These are phyloP conservation scores for Neurospora intermedia DNA, from an alignment of 495 filamentous ascomycete species.

Conservation along the genomic window DNA sequence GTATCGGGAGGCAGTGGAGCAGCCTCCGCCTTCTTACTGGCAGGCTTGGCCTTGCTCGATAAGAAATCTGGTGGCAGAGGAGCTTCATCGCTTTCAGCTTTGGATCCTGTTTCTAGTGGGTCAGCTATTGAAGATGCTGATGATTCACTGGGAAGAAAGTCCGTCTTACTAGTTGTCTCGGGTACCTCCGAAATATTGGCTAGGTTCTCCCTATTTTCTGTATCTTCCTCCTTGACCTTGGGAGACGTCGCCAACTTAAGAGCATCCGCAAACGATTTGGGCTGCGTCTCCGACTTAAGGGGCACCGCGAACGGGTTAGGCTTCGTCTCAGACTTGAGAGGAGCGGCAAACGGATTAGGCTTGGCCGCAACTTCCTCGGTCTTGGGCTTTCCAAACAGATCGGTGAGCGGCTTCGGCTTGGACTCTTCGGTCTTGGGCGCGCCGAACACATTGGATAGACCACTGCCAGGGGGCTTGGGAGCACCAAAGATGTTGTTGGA, in stretches of 20 bases:
- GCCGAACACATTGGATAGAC: not conserved
- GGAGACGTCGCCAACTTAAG: slow-evolving; percentile 6
- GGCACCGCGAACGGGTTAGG: not conserved
- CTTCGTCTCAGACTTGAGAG: not conserved
- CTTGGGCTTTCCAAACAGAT: slow-evolving; percentile 11
- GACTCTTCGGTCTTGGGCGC: slow-evolving; percentile 3
- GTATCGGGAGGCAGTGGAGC: slow-evolving; percentile 18
- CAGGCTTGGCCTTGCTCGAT: slow-evolving; percentile 6
- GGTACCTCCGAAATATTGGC: slow-evolving; percentile 41
- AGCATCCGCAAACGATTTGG: not conserved
- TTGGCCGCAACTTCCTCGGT: slow-evolving; percentile 12
- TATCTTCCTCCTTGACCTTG: slow-evolving; percentile 27
- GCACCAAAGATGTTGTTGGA: slow-evolving; percentile 24
- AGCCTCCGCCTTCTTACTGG: slow-evolving; percentile 4
- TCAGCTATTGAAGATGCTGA: slow-evolving; percentile 49
- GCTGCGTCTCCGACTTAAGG: not conserved
- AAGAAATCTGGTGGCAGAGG: slow-evolving; percentile 10
- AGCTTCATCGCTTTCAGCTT: slow-evolving; percentile 22
- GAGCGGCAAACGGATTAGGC: not conserved
- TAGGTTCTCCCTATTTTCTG: slow-evolving; percentile 20
- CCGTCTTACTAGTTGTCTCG: slow-evolving; percentile 61
- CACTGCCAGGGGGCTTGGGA: slow-evolving; percentile 6
- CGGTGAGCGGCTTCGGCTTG: slow-evolving; percentile 4
- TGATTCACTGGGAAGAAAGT: slow-evolving; percentile 54
- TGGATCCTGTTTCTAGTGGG: slow-evolving; percentile 28